A percentile compares a stretch with the other conserved stretches of the same genome.
These are phyloP conservation scores for Lindgomyces ingoldianus DNA, from an alignment of 495 filamentous ascomycete genomes.

Conservation along the genomic window DNA sequence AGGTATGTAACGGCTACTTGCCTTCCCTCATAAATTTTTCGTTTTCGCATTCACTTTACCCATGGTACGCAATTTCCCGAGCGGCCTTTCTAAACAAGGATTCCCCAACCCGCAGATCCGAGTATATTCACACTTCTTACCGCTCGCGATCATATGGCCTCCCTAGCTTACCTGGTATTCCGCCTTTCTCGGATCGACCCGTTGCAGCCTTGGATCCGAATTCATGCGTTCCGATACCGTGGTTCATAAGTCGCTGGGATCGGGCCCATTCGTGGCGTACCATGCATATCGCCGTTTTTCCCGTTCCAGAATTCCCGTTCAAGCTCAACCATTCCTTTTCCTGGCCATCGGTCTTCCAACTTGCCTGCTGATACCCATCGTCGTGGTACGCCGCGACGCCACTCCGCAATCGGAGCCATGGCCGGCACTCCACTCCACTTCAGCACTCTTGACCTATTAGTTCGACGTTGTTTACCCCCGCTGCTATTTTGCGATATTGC, in stretches of 20 bases:
- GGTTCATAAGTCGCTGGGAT: constrained; percentile 4
- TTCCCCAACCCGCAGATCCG: too few species aligned
- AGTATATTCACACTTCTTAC: too few species aligned
- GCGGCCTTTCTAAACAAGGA: background rate
- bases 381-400: too few species aligned
- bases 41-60: background rate
- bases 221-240: background rate
- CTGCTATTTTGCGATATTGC: too few species aligned
- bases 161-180: too few species aligned
- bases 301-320: background rate
- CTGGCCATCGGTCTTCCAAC: background rate
- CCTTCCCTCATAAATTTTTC: background rate
- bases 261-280: constrained; percentile 2
- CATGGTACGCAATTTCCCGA: background rate
- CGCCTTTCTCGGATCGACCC: constrained; percentile 7
- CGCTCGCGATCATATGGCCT: too few species aligned
- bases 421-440: too few species aligned
- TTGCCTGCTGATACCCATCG: too few species aligned
- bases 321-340: background rate
- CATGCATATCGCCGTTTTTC: constrained; percentile 9
- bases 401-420: too few species aligned
- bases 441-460: too few species aligned
- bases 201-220: background rate
- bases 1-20: constrained; percentile 53
- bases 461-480: too few species aligned